These are phyloP conservation scores for Trichoderma cornu-damae DNA, from an alignment of 2,329 filamentous ascomycete genomes.

Conservation along the genomic window DNA sequence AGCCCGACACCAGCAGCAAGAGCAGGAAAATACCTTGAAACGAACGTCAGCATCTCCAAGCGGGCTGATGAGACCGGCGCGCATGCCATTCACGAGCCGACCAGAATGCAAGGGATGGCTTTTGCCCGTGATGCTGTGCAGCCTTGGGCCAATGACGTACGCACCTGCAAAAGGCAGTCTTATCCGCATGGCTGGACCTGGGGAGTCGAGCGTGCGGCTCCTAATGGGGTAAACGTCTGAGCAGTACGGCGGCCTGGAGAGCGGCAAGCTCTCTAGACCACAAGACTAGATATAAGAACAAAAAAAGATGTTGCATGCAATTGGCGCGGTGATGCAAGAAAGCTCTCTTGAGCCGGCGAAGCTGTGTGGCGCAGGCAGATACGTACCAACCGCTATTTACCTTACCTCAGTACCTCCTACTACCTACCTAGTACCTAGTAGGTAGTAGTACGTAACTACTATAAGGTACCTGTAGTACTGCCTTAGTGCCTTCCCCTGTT, in stretches of 20 bases:
- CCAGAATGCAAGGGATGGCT: not conserved
- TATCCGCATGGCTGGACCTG: slow-evolving; percentile 62
- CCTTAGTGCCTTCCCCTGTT: too few relatives aligned
- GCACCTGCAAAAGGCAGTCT: slow-evolving; percentile 82
- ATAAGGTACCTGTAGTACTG: too few relatives aligned
- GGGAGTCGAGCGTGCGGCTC: not conserved
- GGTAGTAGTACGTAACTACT: too few relatives aligned
- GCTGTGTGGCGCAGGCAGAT: slow-evolving; percentile 15
- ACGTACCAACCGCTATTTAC: too few relatives aligned
- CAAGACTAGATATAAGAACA: not conserved
- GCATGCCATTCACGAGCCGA: not conserved
- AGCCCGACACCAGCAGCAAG: slow-evolving; percentile 70
- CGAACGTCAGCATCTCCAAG: not conserved
- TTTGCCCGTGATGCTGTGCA: not conserved
- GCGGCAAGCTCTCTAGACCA: slow-evolving; percentile 10
- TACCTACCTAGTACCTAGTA: not conserved
- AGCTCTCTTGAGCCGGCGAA: slow-evolving; percentile 9
- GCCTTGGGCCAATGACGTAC: slow-evolving; percentile 27
- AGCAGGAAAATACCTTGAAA: slow-evolving; percentile 59
- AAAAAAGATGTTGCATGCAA: slow-evolving; percentile 1
- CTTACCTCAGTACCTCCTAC: too few relatives aligned
- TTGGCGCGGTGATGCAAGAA: not conserved
- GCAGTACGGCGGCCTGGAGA: not conserved
- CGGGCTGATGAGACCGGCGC: not conserved
- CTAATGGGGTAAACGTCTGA: not conserved